These are phyloP conservation scores for Colletotrichum scovillei DNA, from an alignment of 2,329 filamentous ascomycete species.

Conservation along the genomic window DNA sequence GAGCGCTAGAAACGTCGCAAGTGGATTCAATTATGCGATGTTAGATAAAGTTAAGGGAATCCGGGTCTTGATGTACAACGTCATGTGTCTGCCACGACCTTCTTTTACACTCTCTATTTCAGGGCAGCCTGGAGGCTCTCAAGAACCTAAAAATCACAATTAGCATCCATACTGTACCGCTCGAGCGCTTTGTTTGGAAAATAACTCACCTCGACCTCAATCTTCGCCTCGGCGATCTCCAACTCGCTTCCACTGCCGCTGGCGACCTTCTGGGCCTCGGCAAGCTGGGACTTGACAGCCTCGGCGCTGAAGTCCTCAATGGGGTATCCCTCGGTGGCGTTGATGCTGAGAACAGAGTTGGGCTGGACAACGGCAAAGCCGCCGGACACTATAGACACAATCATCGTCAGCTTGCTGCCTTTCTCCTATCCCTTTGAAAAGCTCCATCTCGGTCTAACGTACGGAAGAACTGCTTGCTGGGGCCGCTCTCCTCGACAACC, in stretches of 20 bases:
- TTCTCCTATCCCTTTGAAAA: slow-evolving; percentile 37
- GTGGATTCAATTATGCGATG: slow-evolving; percentile 38
- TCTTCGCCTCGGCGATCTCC: slow-evolving; percentile 98
- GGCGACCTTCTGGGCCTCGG: slow-evolving; percentile 96
- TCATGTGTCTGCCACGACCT: slow-evolving; percentile 43
- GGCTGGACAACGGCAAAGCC: slow-evolving; percentile 98
- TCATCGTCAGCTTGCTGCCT: slow-evolving; percentile 30
- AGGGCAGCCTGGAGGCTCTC: slow-evolving; percentile 84
- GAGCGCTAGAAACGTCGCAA: slow-evolving; percentile 34
- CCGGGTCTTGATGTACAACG: slow-evolving; percentile 54
- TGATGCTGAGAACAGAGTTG: slow-evolving; percentile 95
- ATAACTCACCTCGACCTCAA: slow-evolving; percentile 89
- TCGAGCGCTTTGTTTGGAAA: background rate
- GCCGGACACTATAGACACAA: slow-evolving; percentile 79
- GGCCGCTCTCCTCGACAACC: slow-evolving; percentile 91
- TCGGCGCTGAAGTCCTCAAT: slow-evolving; percentile 97
- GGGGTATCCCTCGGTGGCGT: slow-evolving; percentile 94
- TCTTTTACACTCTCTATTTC: slow-evolving; percentile 76
- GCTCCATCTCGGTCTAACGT: slow-evolving; percentile 56
- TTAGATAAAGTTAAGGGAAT: slow-evolving; percentile 37
- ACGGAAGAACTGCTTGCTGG: slow-evolving; percentile 98
- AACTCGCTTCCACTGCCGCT: slow-evolving; percentile 92
- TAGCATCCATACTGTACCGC: slow-evolving; percentile 43
- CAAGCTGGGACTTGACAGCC: slow-evolving; percentile 87
- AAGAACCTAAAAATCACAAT: slow-evolving; percentile 70